Conservation (phyloP, 2,329 filamentous ascomycete genomes). For the Calonectria leucothoes region DNA sequence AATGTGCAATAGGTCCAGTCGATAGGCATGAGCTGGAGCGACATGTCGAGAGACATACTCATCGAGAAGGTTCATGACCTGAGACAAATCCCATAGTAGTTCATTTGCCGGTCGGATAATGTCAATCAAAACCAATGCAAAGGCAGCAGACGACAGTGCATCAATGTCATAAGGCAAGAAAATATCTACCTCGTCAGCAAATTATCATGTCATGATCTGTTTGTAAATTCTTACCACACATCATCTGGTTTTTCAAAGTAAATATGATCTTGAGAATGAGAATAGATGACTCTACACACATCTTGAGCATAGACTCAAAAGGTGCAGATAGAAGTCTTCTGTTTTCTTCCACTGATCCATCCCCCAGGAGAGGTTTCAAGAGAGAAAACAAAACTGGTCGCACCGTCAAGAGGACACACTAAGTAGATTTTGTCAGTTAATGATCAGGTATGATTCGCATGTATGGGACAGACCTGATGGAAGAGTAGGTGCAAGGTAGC, state of each 20-base stretch:
- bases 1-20: slow-evolving; percentile 28
- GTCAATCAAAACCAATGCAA: slow-evolving; percentile 32
- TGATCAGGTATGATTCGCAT: fast-evolving
- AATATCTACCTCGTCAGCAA: slow-evolving; percentile 21
- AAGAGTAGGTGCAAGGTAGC: slow-evolving; percentile 31
- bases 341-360: neutral
- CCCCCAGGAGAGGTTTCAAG: slow-evolving; percentile 25
- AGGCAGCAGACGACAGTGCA: slow-evolving; percentile 32
- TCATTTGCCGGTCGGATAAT: slow-evolving; percentile 33
- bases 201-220: neutral
- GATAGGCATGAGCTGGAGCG: slow-evolving; percentile 33
- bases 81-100: slow-evolving; percentile 32
- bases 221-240: slow-evolving; percentile 3
- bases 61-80: slow-evolving; percentile 30
- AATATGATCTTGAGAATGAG: slow-evolving; percentile 33
- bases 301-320: slow-evolving; percentile 35
- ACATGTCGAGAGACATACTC: slow-evolving; percentile 32
- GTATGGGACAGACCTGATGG: slow-evolving; percentile 22
- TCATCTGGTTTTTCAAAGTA: slow-evolving; percentile 31
- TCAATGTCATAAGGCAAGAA: slow-evolving; percentile 36
- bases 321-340: slow-evolving; percentile 20
- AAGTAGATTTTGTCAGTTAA: neutral
- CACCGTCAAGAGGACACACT: slow-evolving; percentile 35
- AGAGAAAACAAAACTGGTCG: slow-evolving; percentile 34
- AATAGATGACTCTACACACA: slow-evolving; percentile 34